These are phyloP conservation scores for Lasiodiplodia sp. DNA, from an alignment of 2,329 filamentous ascomycete genomes.

Conservation along the genomic window DNA sequence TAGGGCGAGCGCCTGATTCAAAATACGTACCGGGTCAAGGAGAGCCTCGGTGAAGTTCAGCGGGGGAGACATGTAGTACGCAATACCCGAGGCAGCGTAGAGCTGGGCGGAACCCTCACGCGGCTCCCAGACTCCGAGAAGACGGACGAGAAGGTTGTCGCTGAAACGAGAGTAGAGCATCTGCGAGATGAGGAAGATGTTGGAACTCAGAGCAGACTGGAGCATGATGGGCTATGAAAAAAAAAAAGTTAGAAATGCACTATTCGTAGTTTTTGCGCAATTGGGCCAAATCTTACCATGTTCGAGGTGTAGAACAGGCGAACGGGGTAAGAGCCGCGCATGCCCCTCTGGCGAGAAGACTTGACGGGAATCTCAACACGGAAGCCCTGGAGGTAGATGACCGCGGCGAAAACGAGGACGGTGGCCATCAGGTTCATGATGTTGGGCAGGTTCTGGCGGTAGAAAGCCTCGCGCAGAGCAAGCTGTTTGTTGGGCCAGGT, in stretches of 20 bases:
- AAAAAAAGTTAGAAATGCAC: neutral
- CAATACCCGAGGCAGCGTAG: conserved; percentile 88
- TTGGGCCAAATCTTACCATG: conserved; percentile 64
- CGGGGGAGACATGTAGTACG: conserved; percentile 99
- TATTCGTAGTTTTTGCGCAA: neutral
- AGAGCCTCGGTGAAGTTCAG: conserved; percentile 97
- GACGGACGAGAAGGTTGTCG: conserved; percentile 96
- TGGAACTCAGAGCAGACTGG: conserved; percentile 97
- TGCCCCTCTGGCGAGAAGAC: conserved; percentile 97
- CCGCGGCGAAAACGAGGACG: conserved; percentile 89
- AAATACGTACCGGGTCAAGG: conserved; percentile 70
- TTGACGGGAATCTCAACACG: conserved; percentile 99
- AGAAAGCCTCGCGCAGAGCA: conserved; percentile 97
- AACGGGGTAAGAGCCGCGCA: conserved; percentile 96
- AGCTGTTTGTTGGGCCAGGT: conserved; percentile 99
- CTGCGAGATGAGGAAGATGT: conserved; percentile 98
- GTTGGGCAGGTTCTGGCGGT: conserved; percentile 98
- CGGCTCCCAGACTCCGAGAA: conserved; percentile 98
- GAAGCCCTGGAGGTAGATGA: conserved; percentile 99
- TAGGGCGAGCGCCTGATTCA: too few relatives aligned
- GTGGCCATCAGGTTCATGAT: conserved; percentile 98
- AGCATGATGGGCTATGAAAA: conserved; percentile 84
- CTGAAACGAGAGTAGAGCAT: conserved; percentile 99
- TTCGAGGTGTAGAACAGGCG: conserved; percentile 99
- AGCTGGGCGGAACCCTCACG: conserved; percentile 96